Evolutionary conservation across 768 basidiomycete species (phyloP).

Genomic region (Auriculariales sp.): DNA sequence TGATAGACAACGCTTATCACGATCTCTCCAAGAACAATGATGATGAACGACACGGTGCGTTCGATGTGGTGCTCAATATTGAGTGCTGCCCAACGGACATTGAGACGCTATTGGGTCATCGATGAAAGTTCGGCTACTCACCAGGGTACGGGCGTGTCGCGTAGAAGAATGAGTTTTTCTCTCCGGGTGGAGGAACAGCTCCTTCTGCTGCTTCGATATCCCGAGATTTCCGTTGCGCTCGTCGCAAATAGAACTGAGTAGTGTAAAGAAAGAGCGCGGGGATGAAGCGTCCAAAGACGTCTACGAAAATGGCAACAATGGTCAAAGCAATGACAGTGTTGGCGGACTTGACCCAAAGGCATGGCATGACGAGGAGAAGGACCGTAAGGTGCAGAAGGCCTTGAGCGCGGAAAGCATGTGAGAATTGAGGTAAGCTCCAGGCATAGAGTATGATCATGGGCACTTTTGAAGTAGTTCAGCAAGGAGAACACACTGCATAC

Average conservation of each 20-base stretch:
- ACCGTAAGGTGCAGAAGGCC: conserved; percentile 3
- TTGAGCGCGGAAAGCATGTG: conserved; percentile 5
- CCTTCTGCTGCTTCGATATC: too few relatives aligned
- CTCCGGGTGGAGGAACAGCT: too few relatives aligned
- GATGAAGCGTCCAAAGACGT: conserved; percentile 7
- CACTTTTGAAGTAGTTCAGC: not conserved
- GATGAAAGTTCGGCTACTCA: too few relatives aligned
- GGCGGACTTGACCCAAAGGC: conserved; percentile 1
- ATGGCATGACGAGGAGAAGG: conserved; percentile 10
- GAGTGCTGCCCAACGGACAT: conserved; percentile 12
- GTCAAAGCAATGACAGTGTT: conserved; percentile 6
- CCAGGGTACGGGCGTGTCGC: too few relatives aligned
- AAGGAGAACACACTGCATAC: too few relatives aligned
- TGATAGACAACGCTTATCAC: conserved; percentile 8
- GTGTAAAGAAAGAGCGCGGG: conserved; percentile 10
- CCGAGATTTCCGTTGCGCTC: too few relatives aligned
- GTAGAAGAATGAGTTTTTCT: too few relatives aligned
- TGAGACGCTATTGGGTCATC: too few relatives aligned
- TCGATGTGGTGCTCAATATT: conserved; percentile 22
- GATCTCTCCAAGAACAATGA: conserved; percentile 14
- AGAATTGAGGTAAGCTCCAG: conserved; percentile 8
- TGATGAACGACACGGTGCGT: conserved; percentile 18
- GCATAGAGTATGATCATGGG: conserved; percentile 8
- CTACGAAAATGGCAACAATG: conserved; percentile 4
- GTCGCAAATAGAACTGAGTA: too few relatives aligned